Conservation (phyloP, 805 yeast species). For the Maudiozyma bulderi region DNA sequence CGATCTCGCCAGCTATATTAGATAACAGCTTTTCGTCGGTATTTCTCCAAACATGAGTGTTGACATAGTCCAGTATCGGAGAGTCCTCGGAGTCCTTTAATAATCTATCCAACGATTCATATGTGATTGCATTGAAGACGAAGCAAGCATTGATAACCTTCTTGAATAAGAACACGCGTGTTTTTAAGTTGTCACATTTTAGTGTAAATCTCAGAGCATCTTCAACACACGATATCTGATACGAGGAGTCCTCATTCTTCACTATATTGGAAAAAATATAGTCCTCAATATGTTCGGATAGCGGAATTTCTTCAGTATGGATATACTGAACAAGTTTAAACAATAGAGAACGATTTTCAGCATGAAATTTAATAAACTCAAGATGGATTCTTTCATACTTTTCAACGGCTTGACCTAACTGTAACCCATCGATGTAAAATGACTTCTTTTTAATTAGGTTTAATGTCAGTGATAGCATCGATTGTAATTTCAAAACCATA, state of each 20-base stretch:
- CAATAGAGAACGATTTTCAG: slow-evolving; percentile 29
- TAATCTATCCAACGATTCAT: slow-evolving; percentile 40
- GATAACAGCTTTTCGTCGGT: slow-evolving; percentile 39
- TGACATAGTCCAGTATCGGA: slow-evolving; percentile 57
- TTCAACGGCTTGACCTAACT: slow-evolving; percentile 58
- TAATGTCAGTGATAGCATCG: slow-evolving; percentile 20
- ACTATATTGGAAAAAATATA: slow-evolving; percentile 51
- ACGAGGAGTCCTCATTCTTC: slow-evolving; percentile 35
- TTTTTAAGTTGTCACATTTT: slow-evolving; percentile 37
- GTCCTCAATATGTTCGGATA: slow-evolving; percentile 39
- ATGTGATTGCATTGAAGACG: slow-evolving; percentile 46
- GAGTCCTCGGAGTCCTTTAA: slow-evolving; percentile 30
- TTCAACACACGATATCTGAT: slow-evolving; percentile 43
- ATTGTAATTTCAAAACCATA: slow-evolving; percentile 20
- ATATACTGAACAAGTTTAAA: slow-evolving; percentile 36
- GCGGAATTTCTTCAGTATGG: slow-evolving; percentile 11
- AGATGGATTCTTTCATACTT: slow-evolving; percentile 47
- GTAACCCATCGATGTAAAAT: slow-evolving; percentile 42
- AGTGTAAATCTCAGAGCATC: slow-evolving; percentile 43
- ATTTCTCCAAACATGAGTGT: slow-evolving; percentile 62
- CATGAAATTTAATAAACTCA: slow-evolving; percentile 26
- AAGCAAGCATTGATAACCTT: slow-evolving; percentile 58
- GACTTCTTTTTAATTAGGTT: slow-evolving; percentile 18
- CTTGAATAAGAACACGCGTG: slow-evolving; percentile 54
- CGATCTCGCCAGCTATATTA: slow-evolving; percentile 58